Evolutionary conservation across 495 filamentous ascomycete genomes (phyloP).

Genomic region (Durotheca rogersii): DNA sequence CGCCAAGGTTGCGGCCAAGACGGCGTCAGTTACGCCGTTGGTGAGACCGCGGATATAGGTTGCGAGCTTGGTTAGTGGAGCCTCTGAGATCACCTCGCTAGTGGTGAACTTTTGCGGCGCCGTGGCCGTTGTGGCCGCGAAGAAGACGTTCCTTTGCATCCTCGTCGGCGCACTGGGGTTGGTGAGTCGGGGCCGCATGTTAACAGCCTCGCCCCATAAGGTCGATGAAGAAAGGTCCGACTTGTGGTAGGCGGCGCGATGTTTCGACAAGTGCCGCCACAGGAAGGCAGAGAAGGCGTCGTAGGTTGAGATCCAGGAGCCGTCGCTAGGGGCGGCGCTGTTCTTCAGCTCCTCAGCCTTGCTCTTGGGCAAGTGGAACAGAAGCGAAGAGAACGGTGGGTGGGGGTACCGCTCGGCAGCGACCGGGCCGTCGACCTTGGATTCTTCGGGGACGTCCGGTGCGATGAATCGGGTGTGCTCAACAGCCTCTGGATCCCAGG

Average conservation of each 20-base stretch:
- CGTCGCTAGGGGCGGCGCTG: constrained; percentile 28
- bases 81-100: constrained; percentile 35
- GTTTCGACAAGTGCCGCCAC: constrained; percentile 35
- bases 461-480: no score
- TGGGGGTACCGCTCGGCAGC: no score
- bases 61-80: constrained; percentile 35
- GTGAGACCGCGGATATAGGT: constrained; percentile 42
- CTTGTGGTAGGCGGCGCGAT: constrained; percentile 33
- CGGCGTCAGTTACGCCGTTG: constrained; percentile 40
- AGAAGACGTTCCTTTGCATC: constrained; percentile 38
- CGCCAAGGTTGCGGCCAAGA: constrained; percentile 33
- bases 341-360: constrained; percentile 41
- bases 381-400: no score
- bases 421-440: no score
- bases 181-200: constrained; percentile 40
- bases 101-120: constrained; percentile 18
- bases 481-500: constrained; percentile 36
- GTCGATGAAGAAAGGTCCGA: constrained; percentile 21
- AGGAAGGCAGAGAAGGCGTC: constrained; percentile 44
- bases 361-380: constrained; percentile 46
- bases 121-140: constrained; percentile 26
- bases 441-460: no score
- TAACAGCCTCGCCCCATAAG: constrained; percentile 37
- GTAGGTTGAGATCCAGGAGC: constrained; percentile 44
- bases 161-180: constrained; percentile 30